A percentile compares a stretch with the other conserved stretches of the same genome.
Conservation (phyloP, 2,329 filamentous ascomycete species). For the Fusarium verticillioides region DNA sequence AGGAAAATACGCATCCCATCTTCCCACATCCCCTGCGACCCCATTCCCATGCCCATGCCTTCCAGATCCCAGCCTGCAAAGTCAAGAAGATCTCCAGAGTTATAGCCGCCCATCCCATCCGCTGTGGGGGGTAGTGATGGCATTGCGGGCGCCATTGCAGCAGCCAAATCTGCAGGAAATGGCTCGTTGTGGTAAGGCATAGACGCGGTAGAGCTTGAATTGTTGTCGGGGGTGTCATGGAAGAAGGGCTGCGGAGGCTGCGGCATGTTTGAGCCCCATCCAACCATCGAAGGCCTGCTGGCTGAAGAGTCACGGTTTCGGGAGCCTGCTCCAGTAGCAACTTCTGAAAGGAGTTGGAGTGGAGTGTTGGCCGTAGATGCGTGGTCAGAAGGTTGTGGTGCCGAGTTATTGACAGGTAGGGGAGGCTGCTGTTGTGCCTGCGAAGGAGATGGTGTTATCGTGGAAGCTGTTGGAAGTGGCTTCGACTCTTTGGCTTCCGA, state of each 20-base stretch:
- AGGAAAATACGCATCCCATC: conserved; percentile 52
- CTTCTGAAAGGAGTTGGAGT: conserved; percentile 66
- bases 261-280: conserved; percentile 36
- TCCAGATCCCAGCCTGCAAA: conserved; percentile 47
- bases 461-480: conserved; percentile 6
- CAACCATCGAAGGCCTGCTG: conserved; percentile 33
- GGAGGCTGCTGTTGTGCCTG: conserved; percentile 25
- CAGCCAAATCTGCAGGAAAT: conserved; percentile 38
- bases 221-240: conserved; percentile 46
- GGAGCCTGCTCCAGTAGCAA: conserved; percentile 56
- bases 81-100: conserved; percentile 32
- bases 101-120: conserved; percentile 22
- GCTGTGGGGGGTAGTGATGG: conserved; percentile 23
- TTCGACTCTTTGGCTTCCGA: conserved; percentile 30
- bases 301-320: conserved; percentile 20
- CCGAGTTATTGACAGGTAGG: conserved; percentile 15
- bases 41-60: conserved; percentile 43
- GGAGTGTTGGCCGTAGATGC: conserved; percentile 59
- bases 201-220: conserved; percentile 5
- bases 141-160: conserved; percentile 43
- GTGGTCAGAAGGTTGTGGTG: conserved; percentile 28
- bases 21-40: conserved; percentile 45
- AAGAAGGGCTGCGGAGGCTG: conserved; percentile 52
- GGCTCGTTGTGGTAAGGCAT: conserved; percentile 28
- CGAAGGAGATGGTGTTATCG: conserved; percentile 25